phyloP scores from a whole-genome alignment of 1,284 basidiomycete genomes.

The Schizopora paradoxa region DNA sequence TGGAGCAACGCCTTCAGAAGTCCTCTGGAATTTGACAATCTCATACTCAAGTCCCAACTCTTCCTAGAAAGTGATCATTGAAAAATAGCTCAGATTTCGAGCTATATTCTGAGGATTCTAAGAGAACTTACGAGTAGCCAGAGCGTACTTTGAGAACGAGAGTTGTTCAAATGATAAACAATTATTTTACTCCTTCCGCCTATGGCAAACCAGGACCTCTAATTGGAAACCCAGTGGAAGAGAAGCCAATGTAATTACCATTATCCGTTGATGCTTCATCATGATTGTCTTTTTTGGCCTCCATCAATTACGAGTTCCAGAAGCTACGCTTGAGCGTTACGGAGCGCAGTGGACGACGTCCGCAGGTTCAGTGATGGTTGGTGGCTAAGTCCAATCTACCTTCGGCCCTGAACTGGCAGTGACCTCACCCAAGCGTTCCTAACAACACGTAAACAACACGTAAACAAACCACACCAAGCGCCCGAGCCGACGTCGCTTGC shows the following conservation, averaged over 20 bases:
- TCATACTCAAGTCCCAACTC: constrained; percentile 45
- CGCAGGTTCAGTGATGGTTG: too few relatives aligned
- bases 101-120: neutral
- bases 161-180: constrained; percentile 47
- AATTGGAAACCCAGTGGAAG: neutral
- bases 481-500: neutral
- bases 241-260: neutral
- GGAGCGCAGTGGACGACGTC: too few relatives aligned
- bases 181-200: constrained; percentile 21
- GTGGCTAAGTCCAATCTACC: too few relatives aligned
- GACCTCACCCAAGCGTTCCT: too few relatives aligned
- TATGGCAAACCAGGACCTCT: neutral
- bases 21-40: constrained; percentile 42
- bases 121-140: constrained; percentile 43
- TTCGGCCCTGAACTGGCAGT: too few relatives aligned
- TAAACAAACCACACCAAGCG: too few relatives aligned
- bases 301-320: neutral
- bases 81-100: neutral
- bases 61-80: constrained; percentile 31
- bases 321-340: too few relatives aligned
- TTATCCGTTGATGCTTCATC: neutral
- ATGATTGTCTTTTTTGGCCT: neutral
- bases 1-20: constrained; percentile 33
- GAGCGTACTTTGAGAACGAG: constrained; percentile 46
- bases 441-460: too few relatives aligned